These are phyloP conservation scores for Dendrocalamus sinicus DNA, from an alignment of 176 grass and related monocot genomes.

Conservation along the genomic window DNA sequence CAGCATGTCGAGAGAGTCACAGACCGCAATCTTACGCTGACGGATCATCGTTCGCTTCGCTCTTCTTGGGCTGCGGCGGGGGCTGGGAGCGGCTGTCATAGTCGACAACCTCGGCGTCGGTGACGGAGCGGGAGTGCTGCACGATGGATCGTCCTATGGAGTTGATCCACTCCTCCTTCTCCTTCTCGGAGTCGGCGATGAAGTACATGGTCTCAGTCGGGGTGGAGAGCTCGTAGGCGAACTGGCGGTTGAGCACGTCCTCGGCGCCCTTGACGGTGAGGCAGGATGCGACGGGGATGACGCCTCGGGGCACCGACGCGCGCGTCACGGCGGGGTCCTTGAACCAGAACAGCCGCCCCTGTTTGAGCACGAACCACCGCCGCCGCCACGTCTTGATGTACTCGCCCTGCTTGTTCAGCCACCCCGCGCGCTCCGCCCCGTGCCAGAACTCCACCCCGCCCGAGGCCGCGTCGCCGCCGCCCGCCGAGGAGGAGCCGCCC, in stretches of 20 bases:
- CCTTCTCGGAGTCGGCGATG: constrained; percentile 96
- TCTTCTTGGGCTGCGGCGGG: constrained; percentile 2
- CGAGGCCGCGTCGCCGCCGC: constrained; percentile 24
- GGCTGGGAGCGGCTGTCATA: constrained; percentile 61
- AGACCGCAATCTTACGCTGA: constrained; percentile 43
- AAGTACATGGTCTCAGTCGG: constrained; percentile 93
- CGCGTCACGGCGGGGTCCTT: constrained; percentile 74
- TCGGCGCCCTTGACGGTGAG: constrained; percentile 97
- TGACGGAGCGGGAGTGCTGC: constrained; percentile 89
- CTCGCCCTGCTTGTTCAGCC: constrained; percentile 94
- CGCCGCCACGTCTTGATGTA: constrained; percentile 99
- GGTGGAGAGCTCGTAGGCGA: constrained; percentile 91
- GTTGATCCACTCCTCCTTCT: constrained; percentile 99
- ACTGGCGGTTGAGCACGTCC: constrained; percentile 86
- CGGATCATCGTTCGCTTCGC: constrained; percentile 22
- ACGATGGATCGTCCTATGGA: constrained; percentile 97
- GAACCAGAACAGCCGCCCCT: constrained; percentile 96
- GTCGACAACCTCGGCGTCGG: constrained; percentile 85
- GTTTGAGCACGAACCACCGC: constrained; percentile 99
- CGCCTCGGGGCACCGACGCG: constrained; percentile 75
- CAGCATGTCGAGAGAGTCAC: constrained; percentile 31
- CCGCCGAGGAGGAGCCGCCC: constrained; percentile 33
- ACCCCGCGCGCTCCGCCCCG: constrained; percentile 63
- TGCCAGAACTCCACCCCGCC: constrained; percentile 83
- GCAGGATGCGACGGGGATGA: constrained; percentile 79